Percentiles rank a stretch among this genome's conserved stretches.
Evolutionary conservation across 2,329 filamentous ascomycete species (phyloP).

Genomic region (Parascedosporium putredinis): DNA sequence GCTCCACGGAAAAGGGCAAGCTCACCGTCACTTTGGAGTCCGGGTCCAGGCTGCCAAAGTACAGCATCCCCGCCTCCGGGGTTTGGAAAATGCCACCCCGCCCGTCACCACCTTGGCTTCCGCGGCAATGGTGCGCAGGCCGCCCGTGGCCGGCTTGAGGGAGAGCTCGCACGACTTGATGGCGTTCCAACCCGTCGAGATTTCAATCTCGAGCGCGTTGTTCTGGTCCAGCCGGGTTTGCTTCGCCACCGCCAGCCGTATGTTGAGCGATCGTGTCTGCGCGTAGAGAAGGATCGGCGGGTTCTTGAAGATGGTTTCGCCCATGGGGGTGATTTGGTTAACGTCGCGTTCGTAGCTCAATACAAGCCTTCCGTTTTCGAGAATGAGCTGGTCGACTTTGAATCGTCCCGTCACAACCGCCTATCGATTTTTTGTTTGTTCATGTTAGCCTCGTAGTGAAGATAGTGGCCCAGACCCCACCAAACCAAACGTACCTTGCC

Average conservation of each 20-base stretch:
- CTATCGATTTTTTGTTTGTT: no score
- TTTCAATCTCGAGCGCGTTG: slow-evolving; percentile 63
- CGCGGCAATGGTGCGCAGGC: slow-evolving; percentile 50
- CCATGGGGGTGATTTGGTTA: slow-evolving; percentile 33
- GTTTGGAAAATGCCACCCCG: slow-evolving; percentile 29
- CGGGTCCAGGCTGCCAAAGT: slow-evolving; percentile 34
- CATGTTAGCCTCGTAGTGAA: slow-evolving; percentile 24
- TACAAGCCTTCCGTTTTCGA: slow-evolving; percentile 53
- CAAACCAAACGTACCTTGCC: slow-evolving; percentile 22
- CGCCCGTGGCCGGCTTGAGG: slow-evolving; percentile 54
- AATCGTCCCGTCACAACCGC: slow-evolving; percentile 62
- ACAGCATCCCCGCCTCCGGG: slow-evolving; percentile 44
- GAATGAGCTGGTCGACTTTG: slow-evolving; percentile 59
- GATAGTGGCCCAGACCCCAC: background rate
- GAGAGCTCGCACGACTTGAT: slow-evolving; percentile 48
- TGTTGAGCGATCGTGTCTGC: slow-evolving; percentile 55
- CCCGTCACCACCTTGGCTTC: slow-evolving; percentile 42
- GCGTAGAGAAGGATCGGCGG: slow-evolving; percentile 66
- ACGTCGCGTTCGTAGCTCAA: slow-evolving; percentile 55
- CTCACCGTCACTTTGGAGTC: slow-evolving; percentile 44
- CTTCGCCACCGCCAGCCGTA: slow-evolving; percentile 55
- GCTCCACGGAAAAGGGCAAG: slow-evolving; percentile 77
- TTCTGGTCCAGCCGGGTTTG: slow-evolving; percentile 70
- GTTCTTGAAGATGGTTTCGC: slow-evolving; percentile 42
- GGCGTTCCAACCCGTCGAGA: slow-evolving; percentile 66